Evolutionary conservation across 2,329 filamentous ascomycete species (phyloP), one percentile per base, ranked within the genome.

Genomic region (Xylariaceae sp.): DNA sequence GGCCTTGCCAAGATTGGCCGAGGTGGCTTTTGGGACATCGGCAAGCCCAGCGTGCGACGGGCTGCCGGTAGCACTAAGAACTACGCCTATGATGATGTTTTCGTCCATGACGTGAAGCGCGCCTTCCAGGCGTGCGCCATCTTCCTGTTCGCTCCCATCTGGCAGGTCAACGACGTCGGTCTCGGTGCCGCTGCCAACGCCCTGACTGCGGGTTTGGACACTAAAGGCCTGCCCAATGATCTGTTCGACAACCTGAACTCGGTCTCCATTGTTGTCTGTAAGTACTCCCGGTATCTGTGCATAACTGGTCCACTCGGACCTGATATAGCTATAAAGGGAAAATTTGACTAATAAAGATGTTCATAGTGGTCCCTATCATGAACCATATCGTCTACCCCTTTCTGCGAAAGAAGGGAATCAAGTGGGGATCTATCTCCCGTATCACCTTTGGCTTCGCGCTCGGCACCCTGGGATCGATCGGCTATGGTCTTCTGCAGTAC

Each of bases 31-130:
- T 85, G 82, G 82, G 78, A 85, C 36, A 68, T 74, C 17, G 80
- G 79, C 54, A 84, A 83, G 75, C 83, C 83, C 12, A 82, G 77
- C 66, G 72, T 75, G 33, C 75, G 82, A 23, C 72, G 71, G 14
- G 75, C 76, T 16, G 72, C 68, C 26, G 71, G 73, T 53, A 80
- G 64, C 58, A 66, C 64, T 2, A 69, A 68, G 53, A 54, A 58
- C 2, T 79, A 64, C 79, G 77, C 1, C 0, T 86, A 82, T 78
- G 86, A 87, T 49, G 85, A 88, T 61, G 76, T 78, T 12, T 88
- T 85, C 80, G 85, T 88, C 52, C 82, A 84, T 70, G 82, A 87
- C 65, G 81, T 86, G 37, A 76, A 76, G 37, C 81, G 83, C 70
- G 83, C 82, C 31, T 72, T 82, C 52, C 75, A 79, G 53, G 80